Percentiles rank a stretch among this genome's conserved stretches.
phyloP scores from a whole-genome alignment of 768 basidiomycete genomes.

The Termitomyces sp. region DNA sequence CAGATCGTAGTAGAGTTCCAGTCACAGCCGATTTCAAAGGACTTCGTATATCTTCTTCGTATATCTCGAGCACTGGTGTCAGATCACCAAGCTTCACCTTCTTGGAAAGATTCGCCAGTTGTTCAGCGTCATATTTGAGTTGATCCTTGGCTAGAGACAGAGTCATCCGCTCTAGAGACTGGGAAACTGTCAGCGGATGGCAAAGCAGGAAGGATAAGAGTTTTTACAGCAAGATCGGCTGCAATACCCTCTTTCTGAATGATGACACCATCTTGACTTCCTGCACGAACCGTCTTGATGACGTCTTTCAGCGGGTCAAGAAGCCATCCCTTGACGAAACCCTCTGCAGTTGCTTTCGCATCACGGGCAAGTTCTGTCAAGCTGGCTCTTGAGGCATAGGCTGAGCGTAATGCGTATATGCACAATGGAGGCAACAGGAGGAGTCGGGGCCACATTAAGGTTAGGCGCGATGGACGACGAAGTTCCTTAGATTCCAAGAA shows the following conservation, averaged over 20 bases:
- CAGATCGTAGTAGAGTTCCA: constrained; percentile 76
- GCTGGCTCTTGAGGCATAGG: constrained; percentile 57
- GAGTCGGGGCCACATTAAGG: constrained; percentile 77
- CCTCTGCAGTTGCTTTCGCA: constrained; percentile 57
- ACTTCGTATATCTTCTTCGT: constrained; percentile 89
- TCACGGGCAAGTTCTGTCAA: constrained; percentile 54
- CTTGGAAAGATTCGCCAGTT: constrained; percentile 59
- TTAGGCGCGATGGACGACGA: constrained; percentile 60
- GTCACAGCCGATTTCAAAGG: constrained; percentile 77
- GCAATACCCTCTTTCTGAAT: constrained; percentile 77
- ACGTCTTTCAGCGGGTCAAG: constrained; percentile 83
- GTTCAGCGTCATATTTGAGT: constrained; percentile 54
- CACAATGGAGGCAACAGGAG: constrained; percentile 70
- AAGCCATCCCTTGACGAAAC: constrained; percentile 81
- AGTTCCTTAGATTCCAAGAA: constrained; percentile 35
- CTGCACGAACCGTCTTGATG: constrained; percentile 75
- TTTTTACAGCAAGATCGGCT: constrained; percentile 75
- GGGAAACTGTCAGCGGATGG: background rate
- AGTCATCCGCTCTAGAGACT: constrained; percentile 94
- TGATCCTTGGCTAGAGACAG: constrained; percentile 80
- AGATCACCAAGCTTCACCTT: constrained; percentile 79
- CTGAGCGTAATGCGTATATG: constrained; percentile 41
- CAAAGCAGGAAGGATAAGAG: background rate
- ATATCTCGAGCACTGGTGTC: constrained; percentile 79
- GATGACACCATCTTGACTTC: constrained; percentile 70